Conservation (phyloP, 2,329 filamentous ascomycete genomes). For the Sclerotinia nivalis region DNA sequence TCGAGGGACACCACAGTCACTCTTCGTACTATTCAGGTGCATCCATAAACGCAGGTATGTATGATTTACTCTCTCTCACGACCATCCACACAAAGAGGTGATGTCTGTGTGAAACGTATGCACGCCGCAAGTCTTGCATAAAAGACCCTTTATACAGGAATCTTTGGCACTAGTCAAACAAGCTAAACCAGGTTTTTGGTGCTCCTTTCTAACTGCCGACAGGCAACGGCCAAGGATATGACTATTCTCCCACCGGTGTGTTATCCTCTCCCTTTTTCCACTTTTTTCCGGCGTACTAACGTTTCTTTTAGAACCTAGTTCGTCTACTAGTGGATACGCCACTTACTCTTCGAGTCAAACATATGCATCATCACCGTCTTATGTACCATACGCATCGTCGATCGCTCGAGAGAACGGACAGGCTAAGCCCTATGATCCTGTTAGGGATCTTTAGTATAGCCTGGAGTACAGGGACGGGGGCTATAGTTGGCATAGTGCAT, state of each 20-base stretch:
- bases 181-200: neutral
- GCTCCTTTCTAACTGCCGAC: conserved; percentile 10
- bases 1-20: conserved; percentile 13
- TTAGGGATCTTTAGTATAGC: conserved; percentile 26
- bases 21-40: neutral
- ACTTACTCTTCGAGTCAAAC: neutral
- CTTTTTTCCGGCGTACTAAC: neutral
- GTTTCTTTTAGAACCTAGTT: neutral
- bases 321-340: neutral
- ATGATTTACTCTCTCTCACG: neutral
- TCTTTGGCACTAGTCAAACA: neutral
- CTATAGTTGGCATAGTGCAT: neutral
- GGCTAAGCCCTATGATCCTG: conserved; percentile 27
- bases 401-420: neutral
- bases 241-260: conserved; percentile 17
- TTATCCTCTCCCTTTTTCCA: neutral
- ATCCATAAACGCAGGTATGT: conserved; percentile 20
- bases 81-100: neutral
- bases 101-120: neutral
- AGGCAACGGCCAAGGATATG: conserved; percentile 11
- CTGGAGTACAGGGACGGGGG: too few relatives aligned
- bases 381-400: conserved; percentile 9
- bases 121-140: neutral
- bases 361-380: neutral
- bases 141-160: neutral